Evolutionary conservation across 345 rosid species (phyloP).

Genomic region (Corchorus capsularis): DNA sequence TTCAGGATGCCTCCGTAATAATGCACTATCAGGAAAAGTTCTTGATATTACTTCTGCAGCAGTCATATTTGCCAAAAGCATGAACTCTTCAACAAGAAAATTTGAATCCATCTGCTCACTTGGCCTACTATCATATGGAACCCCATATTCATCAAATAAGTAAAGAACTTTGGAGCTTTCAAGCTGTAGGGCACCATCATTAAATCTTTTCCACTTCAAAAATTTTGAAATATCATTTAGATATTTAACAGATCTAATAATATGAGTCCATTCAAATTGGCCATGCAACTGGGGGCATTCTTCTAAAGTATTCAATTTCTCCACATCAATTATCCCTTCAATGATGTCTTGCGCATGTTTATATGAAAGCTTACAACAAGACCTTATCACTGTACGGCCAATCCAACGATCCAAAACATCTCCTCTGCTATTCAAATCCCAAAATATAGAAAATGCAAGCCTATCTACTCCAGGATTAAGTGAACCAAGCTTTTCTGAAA

Average conservation of each 20-base stretch:
- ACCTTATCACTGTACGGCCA: conserved; percentile 69
- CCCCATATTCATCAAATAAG: conserved; percentile 69
- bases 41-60: conserved; percentile 86
- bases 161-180: conserved; percentile 59
- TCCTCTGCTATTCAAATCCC: conserved; percentile 66
- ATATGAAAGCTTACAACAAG: conserved; percentile 94
- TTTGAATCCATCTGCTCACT: conserved; percentile 50
- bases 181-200: conserved; percentile 73
- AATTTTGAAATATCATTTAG: conserved; percentile 63
- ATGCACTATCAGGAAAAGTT: conserved; percentile 76
- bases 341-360: conserved; percentile 71
- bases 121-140: conserved; percentile 61
- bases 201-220: conserved; percentile 61
- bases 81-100: conserved; percentile 86
- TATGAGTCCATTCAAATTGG: conserved; percentile 62
- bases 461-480: conserved; percentile 84
- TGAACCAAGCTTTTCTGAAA: conserved; percentile 73
- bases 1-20: conserved; percentile 86
- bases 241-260: conserved; percentile 51
- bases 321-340: conserved; percentile 39
- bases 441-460: conserved; percentile 81
- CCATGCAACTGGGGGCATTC: conserved; percentile 62
- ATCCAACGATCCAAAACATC: conserved; percentile 73
- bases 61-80: conserved; percentile 89
- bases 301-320: conserved; percentile 27